phyloP scores from a whole-genome alignment of 257 asterid species.

The Solanum tacnaense region DNA sequence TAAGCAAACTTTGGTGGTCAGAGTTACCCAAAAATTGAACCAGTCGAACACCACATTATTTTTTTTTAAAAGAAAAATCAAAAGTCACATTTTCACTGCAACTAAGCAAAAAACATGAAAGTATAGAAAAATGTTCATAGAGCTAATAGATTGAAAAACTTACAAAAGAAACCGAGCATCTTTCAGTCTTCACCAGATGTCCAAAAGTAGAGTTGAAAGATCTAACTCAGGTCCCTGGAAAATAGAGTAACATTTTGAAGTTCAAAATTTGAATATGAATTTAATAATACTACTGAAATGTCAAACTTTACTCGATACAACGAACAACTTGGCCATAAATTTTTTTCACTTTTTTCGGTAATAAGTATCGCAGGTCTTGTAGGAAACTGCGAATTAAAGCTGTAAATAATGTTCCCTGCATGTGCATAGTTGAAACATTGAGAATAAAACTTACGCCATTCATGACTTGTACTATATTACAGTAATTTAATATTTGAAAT shows the following conservation, averaged over 20 bases:
- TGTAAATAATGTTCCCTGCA: background rate
- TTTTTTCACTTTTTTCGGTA: background rate
- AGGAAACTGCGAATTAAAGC: background rate
- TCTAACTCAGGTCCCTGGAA: background rate
- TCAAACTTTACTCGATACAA: background rate
- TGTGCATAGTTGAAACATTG: background rate
- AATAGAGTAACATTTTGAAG: background rate
- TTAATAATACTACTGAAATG: background rate
- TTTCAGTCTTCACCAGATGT: background rate
- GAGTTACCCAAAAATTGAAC: background rate
- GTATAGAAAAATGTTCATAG: background rate
- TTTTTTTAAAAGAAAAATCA: background rate
- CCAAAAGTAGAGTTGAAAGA: background rate
- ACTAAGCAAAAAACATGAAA: background rate
- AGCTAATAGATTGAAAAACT: background rate
- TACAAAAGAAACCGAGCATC: background rate
- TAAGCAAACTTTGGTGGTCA: background rate
- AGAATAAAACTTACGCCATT: background rate
- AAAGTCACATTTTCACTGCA: background rate
- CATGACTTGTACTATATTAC: background rate
- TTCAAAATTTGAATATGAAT: background rate
- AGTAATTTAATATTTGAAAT: constrained; percentile 3
- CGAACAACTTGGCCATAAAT: background rate
- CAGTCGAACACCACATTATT: background rate
- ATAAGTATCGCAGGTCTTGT: background rate